Evolutionary conservation across 257 asterid genomes (phyloP).

Genomic region (Echium plantagineum): DNA sequence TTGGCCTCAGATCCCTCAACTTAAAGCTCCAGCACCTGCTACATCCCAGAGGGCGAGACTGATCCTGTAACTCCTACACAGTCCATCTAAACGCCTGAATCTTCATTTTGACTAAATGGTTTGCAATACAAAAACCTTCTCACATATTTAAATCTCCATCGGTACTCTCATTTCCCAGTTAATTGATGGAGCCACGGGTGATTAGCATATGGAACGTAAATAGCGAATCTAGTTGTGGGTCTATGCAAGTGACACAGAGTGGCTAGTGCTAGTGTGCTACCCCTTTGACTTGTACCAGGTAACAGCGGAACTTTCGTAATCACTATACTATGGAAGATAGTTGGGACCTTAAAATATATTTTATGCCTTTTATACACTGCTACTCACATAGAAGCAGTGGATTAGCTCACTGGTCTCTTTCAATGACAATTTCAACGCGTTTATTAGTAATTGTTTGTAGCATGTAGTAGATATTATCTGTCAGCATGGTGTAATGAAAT

Average conservation of each 20-base stretch:
- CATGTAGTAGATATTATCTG: not conserved
- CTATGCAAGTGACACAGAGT: not conserved
- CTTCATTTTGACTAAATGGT: not conserved
- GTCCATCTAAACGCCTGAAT: not conserved
- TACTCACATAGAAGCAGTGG: not conserved
- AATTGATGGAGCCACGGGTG: not conserved
- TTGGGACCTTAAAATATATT: not conserved
- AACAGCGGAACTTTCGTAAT: not conserved
- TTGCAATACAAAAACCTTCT: too few relatives aligned
- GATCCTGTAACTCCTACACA: conserved; percentile 21
- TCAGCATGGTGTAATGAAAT: too few relatives aligned
- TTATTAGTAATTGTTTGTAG: not conserved
- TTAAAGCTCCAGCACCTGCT: conserved; percentile 37
- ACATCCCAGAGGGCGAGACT: conserved; percentile 48
- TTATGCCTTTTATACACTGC: not conserved
- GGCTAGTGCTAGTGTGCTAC: too few relatives aligned
- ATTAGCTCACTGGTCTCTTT: not conserved
- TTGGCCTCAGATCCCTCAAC: conserved; percentile 49
- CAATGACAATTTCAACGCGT: not conserved
- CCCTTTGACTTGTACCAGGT: not conserved
- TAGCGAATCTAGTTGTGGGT: not conserved
- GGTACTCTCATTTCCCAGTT: not conserved
- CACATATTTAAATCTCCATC: not conserved
- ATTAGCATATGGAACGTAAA: not conserved
- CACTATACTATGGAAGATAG: not conserved